Evolutionary conservation across 495 filamentous ascomycete species (phyloP).

Genomic region (Xylaria sp.): DNA sequence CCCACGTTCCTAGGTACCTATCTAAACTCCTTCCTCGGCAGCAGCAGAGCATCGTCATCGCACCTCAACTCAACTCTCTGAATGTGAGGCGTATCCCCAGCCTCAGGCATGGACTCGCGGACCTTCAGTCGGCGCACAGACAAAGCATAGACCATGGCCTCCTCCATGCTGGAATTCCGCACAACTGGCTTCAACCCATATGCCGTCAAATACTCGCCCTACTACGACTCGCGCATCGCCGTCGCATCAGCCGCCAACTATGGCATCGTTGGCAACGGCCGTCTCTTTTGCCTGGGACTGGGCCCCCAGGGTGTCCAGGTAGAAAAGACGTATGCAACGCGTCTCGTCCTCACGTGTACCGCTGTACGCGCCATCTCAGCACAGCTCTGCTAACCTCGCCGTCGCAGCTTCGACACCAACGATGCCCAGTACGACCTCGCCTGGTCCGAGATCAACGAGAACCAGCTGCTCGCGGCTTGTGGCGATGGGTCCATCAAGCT

Average conservation of each 20-base stretch:
- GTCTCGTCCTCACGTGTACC: constrained; percentile 15
- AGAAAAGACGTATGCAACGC: constrained; percentile 67
- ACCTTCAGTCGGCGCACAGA: constrained; percentile 9
- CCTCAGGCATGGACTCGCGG: constrained; percentile 32
- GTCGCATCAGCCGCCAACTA: constrained; percentile 89
- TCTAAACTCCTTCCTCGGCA: background rate
- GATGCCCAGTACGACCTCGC: constrained; percentile 92
- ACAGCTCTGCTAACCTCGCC: constrained; percentile 17
- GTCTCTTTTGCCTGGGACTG: constrained; percentile 80
- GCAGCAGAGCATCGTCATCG: background rate
- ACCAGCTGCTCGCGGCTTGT: constrained; percentile 84
- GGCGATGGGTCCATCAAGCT: constrained; percentile 95
- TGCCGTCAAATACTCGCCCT: constrained; percentile 95
- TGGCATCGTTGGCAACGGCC: constrained; percentile 94
- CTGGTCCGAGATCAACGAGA: constrained; percentile 95
- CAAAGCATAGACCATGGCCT: constrained; percentile 43
- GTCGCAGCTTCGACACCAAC: constrained; percentile 85
- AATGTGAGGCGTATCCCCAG: constrained; percentile 28
- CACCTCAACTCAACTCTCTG: constrained; percentile 1
- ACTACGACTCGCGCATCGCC: constrained; percentile 92
- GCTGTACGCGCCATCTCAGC: background rate
- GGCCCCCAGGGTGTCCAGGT: constrained; percentile 82
- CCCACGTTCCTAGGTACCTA: too few relatives aligned
- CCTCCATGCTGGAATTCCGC: constrained; percentile 86
- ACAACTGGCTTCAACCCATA: constrained; percentile 95